A percentile compares a stretch with the other conserved stretches of the same genome.
Evolutionary conservation across 805 yeast genomes (phyloP).

Genomic region (Teunomyces panamensis): DNA sequence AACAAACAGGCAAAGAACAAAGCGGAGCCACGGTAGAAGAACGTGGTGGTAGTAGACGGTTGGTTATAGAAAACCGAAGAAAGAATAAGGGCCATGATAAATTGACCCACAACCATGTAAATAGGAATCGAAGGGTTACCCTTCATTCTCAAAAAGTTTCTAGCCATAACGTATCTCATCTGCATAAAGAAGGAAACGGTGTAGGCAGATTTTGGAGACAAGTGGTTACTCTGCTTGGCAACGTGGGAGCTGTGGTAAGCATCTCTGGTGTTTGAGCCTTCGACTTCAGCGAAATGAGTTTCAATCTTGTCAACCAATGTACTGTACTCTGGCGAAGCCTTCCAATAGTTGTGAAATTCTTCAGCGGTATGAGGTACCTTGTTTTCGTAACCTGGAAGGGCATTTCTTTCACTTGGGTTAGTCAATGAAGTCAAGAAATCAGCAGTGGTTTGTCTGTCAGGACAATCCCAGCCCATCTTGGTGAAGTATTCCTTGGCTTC

Average conservation of each 20-base stretch:
- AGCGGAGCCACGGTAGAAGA: conserved; percentile 47
- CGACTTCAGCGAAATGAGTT: conserved; percentile 14
- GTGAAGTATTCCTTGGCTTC: conserved; percentile 43
- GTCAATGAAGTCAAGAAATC: conserved; percentile 31
- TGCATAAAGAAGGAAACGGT: conserved; percentile 49
- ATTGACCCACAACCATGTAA: conserved; percentile 49
- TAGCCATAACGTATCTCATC: conserved; percentile 46
- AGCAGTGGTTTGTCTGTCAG: conserved; percentile 40
- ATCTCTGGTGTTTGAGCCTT: conserved; percentile 10
- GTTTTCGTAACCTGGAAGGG: conserved; percentile 34
- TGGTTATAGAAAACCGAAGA: conserved; percentile 59
- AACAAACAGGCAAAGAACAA: conserved; percentile 58
- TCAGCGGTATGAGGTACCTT: conserved; percentile 26
- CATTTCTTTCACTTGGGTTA: conserved; percentile 26
- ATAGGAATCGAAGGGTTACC: conserved; percentile 57
- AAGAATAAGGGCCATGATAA: conserved; percentile 54
- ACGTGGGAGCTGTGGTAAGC: conserved; percentile 12
- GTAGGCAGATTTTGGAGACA: conserved; percentile 33
- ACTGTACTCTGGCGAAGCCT: conserved; percentile 24
- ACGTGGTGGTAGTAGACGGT: conserved; percentile 41
- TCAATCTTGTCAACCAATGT: conserved; percentile 26
- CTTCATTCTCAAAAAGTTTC: conserved; percentile 52
- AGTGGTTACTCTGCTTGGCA: conserved; percentile 45
- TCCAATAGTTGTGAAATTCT: conserved; percentile 30
- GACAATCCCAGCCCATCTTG: conserved; percentile 39